Percentiles rank a stretch among this genome's conserved stretches.
Evolutionary conservation across 257 asterid species (phyloP).

Genomic region (Fraxinus anomala): DNA sequence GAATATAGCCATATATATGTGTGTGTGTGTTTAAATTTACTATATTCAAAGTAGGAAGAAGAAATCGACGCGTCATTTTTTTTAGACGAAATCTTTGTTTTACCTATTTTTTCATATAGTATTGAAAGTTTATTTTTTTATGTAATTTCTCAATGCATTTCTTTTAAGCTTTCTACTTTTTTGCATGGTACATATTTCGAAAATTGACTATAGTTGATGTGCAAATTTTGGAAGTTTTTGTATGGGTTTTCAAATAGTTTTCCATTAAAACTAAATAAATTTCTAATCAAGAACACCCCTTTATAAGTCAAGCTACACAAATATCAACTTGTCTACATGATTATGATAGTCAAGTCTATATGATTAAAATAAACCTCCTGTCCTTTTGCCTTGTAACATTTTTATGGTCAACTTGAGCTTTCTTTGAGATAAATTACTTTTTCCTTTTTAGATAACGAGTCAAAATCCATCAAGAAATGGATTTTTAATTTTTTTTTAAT

Average conservation of each 20-base stretch:
- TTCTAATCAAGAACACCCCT: not conserved
- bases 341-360: not conserved
- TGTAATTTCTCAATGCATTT: not conserved
- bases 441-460: not conserved
- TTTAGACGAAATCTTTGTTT: no score
- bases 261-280: not conserved
- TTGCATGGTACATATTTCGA: no score
- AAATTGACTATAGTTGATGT: not conserved
- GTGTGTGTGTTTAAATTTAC: no score
- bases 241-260: no score
- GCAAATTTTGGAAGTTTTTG: not conserved
- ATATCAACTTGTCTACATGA: not conserved
- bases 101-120: not conserved
- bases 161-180: no score
- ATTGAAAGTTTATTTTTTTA: not conserved
- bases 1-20: not conserved
- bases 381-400: not conserved
- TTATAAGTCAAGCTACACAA: not conserved
- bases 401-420: not conserved
- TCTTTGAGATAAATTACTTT: not conserved
- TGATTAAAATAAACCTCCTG: not conserved
- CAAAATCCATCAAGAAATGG: not conserved
- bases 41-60: no score
- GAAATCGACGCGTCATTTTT: no score
- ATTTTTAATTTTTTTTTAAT: not conserved